Base-by-base conservation (phyloP, 768 basidiomycete genomes). In the Suillus paluster region DNA sequence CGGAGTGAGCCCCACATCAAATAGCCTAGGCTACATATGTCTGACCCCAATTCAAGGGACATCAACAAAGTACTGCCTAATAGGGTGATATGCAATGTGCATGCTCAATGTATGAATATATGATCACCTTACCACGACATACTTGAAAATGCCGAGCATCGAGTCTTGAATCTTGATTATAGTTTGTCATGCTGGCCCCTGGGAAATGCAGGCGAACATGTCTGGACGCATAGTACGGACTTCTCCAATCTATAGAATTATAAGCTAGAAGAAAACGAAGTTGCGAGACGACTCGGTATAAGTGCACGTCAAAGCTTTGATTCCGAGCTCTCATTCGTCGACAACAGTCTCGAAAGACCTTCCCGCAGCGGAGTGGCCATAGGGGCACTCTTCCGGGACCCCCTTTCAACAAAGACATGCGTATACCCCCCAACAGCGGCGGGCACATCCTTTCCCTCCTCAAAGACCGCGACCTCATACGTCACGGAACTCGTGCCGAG, bases 401-500 rank as follows among this genome's bases (percentile, higher is more conserved):
- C 66, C 48, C 81, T 83, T 30, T 86, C 85, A 4, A 94, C 92
- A 69, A 93, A 94, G n/a, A 94, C 92, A 71, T 94, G 92, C 0
- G 90, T 93, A 59, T 94, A 93, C 11, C 81, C 83, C 17, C 83
- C 83, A 1, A 84, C 80, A 2, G 80, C 82, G 19, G 74, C 77
- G 0, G 79, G 78, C 4, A 57, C 38, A 8, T 73, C 60, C 36
- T 60, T 57, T 9, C 63, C 71, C 39, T 41, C 77, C 53, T 78
- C 79, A 68, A 94, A 94, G 17, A 94, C 86, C 0, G 88, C 92
- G 2, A 94, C 82, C 68, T 94, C 91, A 68, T 94, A 94, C 1
- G 84, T 80, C 44, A 90, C 92, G 0, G 92, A 94, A 68, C 89
- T 91, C 39, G 70, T 86, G 19, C 92, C 92, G 0, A 94, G 77